These are phyloP conservation scores for Conidiobolus incongruus DNA, from an alignment of 371 early-diverging fungal species.

Conservation along the genomic window DNA sequence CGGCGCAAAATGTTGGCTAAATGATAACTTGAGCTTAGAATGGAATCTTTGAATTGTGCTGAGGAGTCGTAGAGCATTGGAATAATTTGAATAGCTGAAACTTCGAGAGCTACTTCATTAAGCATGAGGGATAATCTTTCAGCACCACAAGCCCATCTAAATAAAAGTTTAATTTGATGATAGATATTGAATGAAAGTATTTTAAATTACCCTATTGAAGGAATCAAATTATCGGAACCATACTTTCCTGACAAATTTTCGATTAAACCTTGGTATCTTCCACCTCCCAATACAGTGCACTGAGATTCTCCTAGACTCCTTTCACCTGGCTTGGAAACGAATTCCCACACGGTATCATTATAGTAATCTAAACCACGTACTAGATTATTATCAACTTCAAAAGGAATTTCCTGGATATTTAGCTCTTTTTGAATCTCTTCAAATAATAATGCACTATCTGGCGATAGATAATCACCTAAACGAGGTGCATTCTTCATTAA, in stretches of 20 bases:
- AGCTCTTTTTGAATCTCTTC: conserved; percentile 14
- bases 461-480: conserved; percentile 12
- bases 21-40: no score
- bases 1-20: no score
- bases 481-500: conserved; percentile 13
- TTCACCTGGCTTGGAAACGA: conserved; percentile 10
- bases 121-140: not conserved
- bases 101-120: not conserved
- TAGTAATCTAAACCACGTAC: conserved; percentile 44
- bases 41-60: no score
- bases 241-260: conserved; percentile 23
- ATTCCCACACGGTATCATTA: conserved; percentile 35
- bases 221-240: conserved; percentile 14
- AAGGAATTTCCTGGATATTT: conserved; percentile 15
- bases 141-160: conserved; percentile 1
- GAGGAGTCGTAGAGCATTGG: no score
- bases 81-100: not conserved
- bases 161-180: not conserved
- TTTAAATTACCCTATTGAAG: not conserved
- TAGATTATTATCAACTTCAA: conserved; percentile 16
- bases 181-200: not conserved
- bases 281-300: conserved; percentile 35
- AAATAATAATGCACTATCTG: conserved; percentile 13
- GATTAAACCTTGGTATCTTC: conserved; percentile 29
- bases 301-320: conserved; percentile 22